Conservation (phyloP, 352 stramenopile species). For the Phytophthora sp. region DNA sequence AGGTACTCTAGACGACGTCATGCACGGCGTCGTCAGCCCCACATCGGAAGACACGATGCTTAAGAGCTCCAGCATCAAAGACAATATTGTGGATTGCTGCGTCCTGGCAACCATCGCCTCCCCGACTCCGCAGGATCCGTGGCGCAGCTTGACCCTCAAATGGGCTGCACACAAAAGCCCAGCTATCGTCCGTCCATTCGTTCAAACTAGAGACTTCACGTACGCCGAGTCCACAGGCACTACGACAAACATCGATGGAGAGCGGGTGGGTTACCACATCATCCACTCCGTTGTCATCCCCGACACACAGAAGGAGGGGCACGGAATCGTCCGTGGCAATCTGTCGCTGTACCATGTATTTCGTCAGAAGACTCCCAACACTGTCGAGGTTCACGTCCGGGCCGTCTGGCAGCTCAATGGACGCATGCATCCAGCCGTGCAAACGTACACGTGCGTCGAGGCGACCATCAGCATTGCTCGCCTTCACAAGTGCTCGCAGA, state of each 20-base stretch:
- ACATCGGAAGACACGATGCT: conserved; percentile 32
- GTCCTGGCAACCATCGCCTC: conserved; percentile 26
- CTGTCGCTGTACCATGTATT: conserved; percentile 40
- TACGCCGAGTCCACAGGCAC: conserved; percentile 48
- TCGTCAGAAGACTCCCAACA: conserved; percentile 31
- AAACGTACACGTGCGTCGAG: conserved; percentile 13
- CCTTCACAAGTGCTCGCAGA: conserved; percentile 14
- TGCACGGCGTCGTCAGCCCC: conserved; percentile 35
- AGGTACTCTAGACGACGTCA: conserved; percentile 37
- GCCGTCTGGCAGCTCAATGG: conserved; percentile 34
- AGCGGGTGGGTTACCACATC: conserved; percentile 44
- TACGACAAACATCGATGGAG: conserved; percentile 26
- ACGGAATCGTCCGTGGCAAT: conserved; percentile 35
- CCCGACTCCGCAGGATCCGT: conserved; percentile 26
- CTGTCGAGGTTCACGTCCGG: conserved; percentile 43
- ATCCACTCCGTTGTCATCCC: conserved; percentile 39
- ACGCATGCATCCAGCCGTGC: conserved; percentile 4
- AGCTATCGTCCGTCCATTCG: conserved; percentile 28
- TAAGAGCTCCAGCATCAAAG: conserved; percentile 33
- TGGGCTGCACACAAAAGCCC: conserved; percentile 34
- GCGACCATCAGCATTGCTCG: conserved; percentile 18
- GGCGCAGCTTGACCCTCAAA: conserved; percentile 38
- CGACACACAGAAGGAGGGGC: conserved; percentile 16
- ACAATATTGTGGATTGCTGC: conserved; percentile 36
- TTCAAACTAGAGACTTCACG: conserved; percentile 44